Percentiles rank a stretch among this genome's conserved stretches.
Evolutionary conservation across 441 rosid species (phyloP).

Genomic region (Adansonia rubrostipa): DNA sequence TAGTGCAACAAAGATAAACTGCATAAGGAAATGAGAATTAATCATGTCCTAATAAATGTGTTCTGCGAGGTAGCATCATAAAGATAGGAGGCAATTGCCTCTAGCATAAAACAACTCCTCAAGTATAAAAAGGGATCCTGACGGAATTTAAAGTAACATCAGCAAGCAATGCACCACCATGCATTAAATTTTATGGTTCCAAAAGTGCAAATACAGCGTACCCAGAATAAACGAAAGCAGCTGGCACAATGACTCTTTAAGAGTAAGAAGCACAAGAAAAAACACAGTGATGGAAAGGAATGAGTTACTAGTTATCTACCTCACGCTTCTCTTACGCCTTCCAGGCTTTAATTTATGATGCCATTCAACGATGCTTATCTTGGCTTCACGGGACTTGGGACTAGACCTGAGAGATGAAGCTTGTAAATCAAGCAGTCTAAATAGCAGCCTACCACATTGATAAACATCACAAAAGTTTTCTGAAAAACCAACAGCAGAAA

Average conservation of each 20-base stretch:
- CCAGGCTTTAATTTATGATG: neutral
- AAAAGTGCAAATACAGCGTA: neutral
- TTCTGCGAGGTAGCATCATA: conserved; percentile 1
- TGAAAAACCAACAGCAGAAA: too few species aligned
- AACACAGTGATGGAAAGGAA: neutral
- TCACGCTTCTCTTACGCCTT: neutral
- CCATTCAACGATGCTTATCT: conserved; percentile 50
- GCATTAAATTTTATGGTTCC: neutral
- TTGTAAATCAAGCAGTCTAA: conserved; percentile 6
- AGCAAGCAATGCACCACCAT: neutral
- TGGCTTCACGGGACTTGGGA: conserved; percentile 39
- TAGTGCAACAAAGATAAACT: conserved; percentile 3
- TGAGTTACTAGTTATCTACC: neutral
- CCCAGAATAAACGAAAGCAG: neutral
- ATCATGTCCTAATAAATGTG: neutral
- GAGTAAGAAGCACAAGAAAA: neutral
- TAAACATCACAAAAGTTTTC: neutral
- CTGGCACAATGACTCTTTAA: conserved; percentile 1
- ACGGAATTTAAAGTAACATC: neutral
- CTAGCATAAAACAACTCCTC: neutral
- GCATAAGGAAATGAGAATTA: neutral
- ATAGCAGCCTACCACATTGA: neutral
- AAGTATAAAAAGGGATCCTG: neutral
- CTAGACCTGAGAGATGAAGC: conserved; percentile 47
- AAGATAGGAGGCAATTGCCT: neutral